These are phyloP conservation scores for Tetrahymena malaccensis DNA, from an alignment of 73 alveolate species.

Conservation along the genomic window DNA sequence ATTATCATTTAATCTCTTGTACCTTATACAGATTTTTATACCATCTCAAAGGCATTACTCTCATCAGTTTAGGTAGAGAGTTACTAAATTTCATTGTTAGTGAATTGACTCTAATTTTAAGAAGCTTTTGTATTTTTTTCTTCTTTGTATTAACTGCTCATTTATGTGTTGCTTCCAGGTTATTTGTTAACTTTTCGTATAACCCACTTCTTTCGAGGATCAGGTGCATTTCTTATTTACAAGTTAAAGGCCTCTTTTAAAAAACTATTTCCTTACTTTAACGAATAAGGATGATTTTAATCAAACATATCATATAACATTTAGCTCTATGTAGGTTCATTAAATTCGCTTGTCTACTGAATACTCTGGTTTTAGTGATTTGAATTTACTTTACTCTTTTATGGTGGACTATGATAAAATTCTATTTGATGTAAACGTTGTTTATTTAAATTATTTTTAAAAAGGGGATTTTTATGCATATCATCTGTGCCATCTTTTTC, in stretches of 20 bases:
- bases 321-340: background rate
- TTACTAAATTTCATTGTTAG: background rate
- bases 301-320: background rate
- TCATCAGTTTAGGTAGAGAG: background rate
- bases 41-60: background rate
- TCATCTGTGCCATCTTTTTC: background rate
- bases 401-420: background rate
- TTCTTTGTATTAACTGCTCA: background rate
- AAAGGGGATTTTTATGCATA: background rate
- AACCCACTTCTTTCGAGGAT: background rate
- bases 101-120: background rate
- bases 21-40: background rate
- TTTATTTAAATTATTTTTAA: background rate
- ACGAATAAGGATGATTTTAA: background rate
- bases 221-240: background rate
- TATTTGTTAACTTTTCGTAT: background rate
- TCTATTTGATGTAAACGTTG: background rate
- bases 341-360: background rate
- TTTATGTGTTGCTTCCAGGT: background rate
- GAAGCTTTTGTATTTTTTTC: background rate
- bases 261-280: background rate
- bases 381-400: background rate
- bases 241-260: background rate
- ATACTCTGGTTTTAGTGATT: background rate
- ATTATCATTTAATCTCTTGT: background rate